Conservation (phyloP, 176 grass and related monocot genomes). For the Musa acuminata region DNA sequence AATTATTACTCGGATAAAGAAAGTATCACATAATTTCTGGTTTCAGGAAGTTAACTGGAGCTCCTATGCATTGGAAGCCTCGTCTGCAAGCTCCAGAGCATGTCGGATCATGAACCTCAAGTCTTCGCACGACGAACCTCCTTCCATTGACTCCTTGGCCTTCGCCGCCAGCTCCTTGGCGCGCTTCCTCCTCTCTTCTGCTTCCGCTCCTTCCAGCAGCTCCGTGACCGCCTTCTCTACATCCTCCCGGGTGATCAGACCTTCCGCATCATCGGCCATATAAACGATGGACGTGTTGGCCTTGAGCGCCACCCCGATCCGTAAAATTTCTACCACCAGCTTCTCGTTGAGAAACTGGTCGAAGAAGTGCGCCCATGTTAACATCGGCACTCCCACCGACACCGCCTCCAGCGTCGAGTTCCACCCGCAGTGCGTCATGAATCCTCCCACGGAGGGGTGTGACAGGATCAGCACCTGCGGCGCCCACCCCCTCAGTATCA, state of each 20-base stretch:
- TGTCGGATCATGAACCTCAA: constrained; percentile 19
- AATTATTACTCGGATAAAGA: no score
- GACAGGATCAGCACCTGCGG: constrained; percentile 37
- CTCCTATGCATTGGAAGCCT: no score
- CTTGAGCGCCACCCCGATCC: constrained; percentile 24
- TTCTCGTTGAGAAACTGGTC: constrained; percentile 38
- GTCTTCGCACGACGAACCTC: constrained; percentile 25
- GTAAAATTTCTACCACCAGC: constrained; percentile 24
- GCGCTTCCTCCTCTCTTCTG: constrained; percentile 17
- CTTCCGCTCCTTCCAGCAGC: constrained; percentile 23
- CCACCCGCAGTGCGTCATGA: constrained; percentile 43
- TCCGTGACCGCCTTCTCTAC: constrained; percentile 15
- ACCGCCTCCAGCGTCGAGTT: constrained; percentile 33
- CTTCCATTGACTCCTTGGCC: constrained; percentile 28
- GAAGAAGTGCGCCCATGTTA: constrained; percentile 32
- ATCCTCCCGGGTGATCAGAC: constrained; percentile 7
- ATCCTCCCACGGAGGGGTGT: constrained; percentile 27
- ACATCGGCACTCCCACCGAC: constrained; percentile 21
- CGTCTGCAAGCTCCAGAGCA: background rate
- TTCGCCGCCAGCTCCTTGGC: constrained; percentile 15
- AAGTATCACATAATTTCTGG: no score
- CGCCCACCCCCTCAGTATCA: constrained; percentile 31
- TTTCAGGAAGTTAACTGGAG: no score
- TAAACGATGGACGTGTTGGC: background rate
- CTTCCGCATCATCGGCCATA: background rate